Conservation (phyloP, 2,329 filamentous ascomycete genomes). For the Neodidymelliopsis sp. region DNA sequence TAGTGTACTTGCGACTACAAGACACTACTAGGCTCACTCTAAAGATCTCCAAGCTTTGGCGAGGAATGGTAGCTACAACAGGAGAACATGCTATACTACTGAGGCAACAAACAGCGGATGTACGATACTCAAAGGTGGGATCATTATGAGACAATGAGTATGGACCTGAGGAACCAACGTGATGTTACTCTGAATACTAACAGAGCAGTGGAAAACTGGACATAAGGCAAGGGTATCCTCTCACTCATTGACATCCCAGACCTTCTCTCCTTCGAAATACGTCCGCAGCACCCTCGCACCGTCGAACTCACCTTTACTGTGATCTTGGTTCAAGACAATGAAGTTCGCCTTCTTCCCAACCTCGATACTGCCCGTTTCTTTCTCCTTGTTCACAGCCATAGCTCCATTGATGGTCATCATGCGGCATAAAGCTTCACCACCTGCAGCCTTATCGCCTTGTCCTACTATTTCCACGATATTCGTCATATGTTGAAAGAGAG, state of each 20-base stretch:
- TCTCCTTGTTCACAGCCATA: conserved; percentile 36
- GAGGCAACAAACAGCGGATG: too few species aligned
- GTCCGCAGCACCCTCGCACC: conserved; percentile 39
- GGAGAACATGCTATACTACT: too few species aligned
- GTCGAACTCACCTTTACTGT: conserved; percentile 38
- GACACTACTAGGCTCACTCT: too few species aligned
- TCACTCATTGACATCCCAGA: conserved; percentile 12
- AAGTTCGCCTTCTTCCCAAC: conserved; percentile 46
- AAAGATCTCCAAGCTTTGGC: too few species aligned
- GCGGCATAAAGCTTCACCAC: conserved; percentile 23
- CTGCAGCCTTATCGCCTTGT: conserved; percentile 16
- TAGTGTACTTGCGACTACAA: too few species aligned
- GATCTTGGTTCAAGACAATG: conserved; percentile 38
- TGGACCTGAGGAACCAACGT: too few species aligned
- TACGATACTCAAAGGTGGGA: too few species aligned
- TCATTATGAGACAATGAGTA: too few species aligned
- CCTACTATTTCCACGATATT: conserved; percentile 23
- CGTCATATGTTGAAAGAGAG: conserved; percentile 21
- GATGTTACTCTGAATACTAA: too few species aligned
- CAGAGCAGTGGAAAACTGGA: too few species aligned
- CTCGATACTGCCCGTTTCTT: conserved; percentile 38
- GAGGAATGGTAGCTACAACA: too few species aligned
- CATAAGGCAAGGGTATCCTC: too few species aligned
- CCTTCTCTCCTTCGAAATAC: conserved; percentile 36
- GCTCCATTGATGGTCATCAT: conserved; percentile 42